Conservation (phyloP, 257 asterid genomes). For the Echites panduratus region DNA sequence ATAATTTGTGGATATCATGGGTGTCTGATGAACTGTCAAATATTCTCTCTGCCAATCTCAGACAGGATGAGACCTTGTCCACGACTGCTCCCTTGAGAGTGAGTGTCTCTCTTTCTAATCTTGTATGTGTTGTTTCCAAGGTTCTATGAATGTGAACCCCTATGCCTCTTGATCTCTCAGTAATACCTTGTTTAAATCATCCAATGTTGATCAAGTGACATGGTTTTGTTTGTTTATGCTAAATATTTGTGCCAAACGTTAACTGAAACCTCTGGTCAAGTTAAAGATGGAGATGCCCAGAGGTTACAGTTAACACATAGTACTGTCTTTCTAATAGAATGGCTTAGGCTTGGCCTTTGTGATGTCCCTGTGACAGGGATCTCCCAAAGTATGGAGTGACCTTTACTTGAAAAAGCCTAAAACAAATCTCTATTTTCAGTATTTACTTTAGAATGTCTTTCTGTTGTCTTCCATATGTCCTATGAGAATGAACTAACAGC, state of each 20-base stretch:
- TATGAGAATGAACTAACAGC: not conserved
- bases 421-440: not conserved
- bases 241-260: not conserved
- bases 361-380: not conserved
- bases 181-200: not conserved
- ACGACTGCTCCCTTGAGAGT: constrained; percentile 71
- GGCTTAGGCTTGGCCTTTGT: not conserved
- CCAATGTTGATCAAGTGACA: not conserved
- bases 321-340: not conserved
- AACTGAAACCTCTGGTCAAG: not conserved
- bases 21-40: constrained; percentile 73
- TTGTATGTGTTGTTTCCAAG: not conserved
- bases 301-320: not conserved
- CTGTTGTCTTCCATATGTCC: not conserved
- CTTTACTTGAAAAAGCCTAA: not conserved
- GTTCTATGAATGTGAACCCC: not conserved
- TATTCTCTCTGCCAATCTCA: constrained; percentile 52
- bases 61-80: constrained; percentile 75
- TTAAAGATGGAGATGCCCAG: not conserved
- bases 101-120: constrained; percentile 25
- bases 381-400: not conserved
- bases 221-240: not conserved
- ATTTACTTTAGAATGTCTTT: not conserved
- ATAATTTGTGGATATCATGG: constrained; percentile 88
- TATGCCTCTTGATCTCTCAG: not conserved